phyloP scores from a whole-genome alignment of 306 rosid species.

The Cicer pinnatifidum region DNA sequence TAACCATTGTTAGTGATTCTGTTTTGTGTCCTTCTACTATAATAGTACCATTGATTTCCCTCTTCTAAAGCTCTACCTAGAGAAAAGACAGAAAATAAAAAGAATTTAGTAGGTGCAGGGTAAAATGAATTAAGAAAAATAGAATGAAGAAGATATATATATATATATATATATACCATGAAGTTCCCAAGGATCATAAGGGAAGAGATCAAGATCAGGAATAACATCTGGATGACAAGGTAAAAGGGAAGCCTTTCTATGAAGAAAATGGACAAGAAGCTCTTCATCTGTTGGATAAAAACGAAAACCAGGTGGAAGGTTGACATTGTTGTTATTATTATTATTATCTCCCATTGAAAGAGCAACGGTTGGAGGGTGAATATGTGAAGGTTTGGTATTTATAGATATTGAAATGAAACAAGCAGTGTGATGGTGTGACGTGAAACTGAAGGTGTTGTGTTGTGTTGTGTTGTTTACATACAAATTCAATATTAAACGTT shows the following conservation, averaged over 20 bases:
- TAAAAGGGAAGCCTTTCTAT: conserved; percentile 77
- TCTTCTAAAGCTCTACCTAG: conserved; percentile 85
- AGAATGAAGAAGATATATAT: no score
- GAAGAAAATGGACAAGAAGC: conserved; percentile 89
- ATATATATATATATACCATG: conserved; percentile 47
- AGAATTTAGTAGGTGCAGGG: no score
- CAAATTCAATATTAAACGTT: conserved; percentile 1
- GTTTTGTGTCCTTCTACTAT: conserved; percentile 76
- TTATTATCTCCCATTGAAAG: conserved; percentile 55
- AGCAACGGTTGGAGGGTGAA: conserved; percentile 20
- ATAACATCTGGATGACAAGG: conserved; percentile 97
- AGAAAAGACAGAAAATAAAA: not conserved
- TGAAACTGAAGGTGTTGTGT: conserved; percentile 59
- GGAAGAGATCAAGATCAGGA: conserved; percentile 88
- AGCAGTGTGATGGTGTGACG: conserved; percentile 45
- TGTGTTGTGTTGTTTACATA: conserved; percentile 35
- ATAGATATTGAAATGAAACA: conserved; percentile 33
- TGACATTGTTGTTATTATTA: conserved; percentile 58
- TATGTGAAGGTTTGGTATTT: conserved; percentile 52
- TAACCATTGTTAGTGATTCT: conserved; percentile 67
- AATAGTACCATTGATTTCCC: conserved; percentile 90
- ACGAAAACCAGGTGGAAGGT: conserved; percentile 91
- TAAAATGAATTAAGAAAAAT: no score
- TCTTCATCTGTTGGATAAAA: conserved; percentile 94
- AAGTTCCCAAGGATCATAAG: conserved; percentile 90